Evolutionary conservation across 805 yeast genomes (phyloP).

Genomic region (Priceomyces carsonii): DNA sequence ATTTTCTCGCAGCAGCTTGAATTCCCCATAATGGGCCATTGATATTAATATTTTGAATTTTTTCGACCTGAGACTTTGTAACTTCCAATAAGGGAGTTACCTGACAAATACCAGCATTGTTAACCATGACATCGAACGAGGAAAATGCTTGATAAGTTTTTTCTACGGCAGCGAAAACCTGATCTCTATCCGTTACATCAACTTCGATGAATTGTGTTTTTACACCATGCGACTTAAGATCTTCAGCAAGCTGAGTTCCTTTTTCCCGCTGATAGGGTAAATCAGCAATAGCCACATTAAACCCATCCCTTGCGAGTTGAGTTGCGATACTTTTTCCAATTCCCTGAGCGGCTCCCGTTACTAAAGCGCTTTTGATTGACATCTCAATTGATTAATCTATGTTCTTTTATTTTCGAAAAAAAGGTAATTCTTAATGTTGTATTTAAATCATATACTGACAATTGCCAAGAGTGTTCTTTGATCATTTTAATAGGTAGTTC

Average conservation of each 20-base stretch:
- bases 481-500: too few relatives aligned
- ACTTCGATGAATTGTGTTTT: background rate
- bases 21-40: constrained; percentile 47
- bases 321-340: constrained; percentile 47
- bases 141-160: background rate
- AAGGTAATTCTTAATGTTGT: too few relatives aligned
- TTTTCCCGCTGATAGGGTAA: background rate
- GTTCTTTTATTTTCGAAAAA: too few relatives aligned
- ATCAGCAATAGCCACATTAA: constrained; percentile 34
- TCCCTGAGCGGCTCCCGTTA: constrained; percentile 50
- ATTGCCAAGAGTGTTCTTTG: too few relatives aligned
- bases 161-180: background rate
- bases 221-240: background rate
- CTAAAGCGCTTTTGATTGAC: background rate
- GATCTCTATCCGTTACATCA: background rate
- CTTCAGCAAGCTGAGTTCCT: background rate
- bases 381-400: too few relatives aligned
- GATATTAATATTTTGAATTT: constrained; percentile 40
- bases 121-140: constrained; percentile 23
- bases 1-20: constrained; percentile 48
- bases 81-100: constrained; percentile 43
- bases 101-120: constrained; percentile 49
- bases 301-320: constrained; percentile 44
- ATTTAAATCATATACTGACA: too few relatives aligned
- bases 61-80: constrained; percentile 33